Conservation (phyloP, 352 stramenopile genomes). For the Phytopythium kandeliae region DNA sequence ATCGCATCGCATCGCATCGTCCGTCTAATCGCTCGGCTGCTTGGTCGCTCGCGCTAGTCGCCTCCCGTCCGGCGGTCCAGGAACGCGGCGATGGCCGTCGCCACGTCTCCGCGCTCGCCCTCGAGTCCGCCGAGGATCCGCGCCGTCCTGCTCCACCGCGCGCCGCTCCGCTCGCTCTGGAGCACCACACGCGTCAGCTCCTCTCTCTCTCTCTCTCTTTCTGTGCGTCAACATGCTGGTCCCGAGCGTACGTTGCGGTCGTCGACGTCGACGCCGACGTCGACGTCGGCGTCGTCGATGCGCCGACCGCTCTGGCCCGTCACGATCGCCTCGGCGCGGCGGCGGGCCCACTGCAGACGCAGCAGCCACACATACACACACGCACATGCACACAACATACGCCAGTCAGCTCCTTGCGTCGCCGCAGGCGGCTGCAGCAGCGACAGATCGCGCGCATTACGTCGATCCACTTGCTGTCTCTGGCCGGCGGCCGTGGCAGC, state of each 20-base stretch:
- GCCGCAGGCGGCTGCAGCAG: no score
- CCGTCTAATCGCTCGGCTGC: no score
- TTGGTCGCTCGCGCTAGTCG: neutral
- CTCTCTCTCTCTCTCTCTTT: neutral
- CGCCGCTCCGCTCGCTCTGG: conserved; percentile 29
- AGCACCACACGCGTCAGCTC: conserved; percentile 8
- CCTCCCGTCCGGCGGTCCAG: conserved; percentile 17
- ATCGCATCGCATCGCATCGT: no score
- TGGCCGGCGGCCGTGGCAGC: neutral
- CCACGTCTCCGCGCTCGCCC: conserved; percentile 46
- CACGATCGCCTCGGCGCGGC: conserved; percentile 31
- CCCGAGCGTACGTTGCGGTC: no score
- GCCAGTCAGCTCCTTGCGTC: neutral
- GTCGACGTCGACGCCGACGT: conserved; percentile 13
- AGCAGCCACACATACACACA: neutral
- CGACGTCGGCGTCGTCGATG: conserved; percentile 14
- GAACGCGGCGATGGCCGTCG: conserved; percentile 46
- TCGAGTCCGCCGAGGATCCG: conserved; percentile 55
- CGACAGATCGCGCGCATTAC: conserved; percentile 10
- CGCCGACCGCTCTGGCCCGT: conserved; percentile 12
- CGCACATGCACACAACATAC: neutral
- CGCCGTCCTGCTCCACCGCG: conserved; percentile 48
- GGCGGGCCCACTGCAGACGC: conserved; percentile 36
- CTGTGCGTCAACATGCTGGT: no score
- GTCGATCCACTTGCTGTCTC: conserved; percentile 21